Percentiles rank a stretch among this genome's conserved stretches.
These are phyloP conservation scores for Nannochloris sp. DNA, from an alignment of 139 green algal species.

Conservation along the genomic window DNA sequence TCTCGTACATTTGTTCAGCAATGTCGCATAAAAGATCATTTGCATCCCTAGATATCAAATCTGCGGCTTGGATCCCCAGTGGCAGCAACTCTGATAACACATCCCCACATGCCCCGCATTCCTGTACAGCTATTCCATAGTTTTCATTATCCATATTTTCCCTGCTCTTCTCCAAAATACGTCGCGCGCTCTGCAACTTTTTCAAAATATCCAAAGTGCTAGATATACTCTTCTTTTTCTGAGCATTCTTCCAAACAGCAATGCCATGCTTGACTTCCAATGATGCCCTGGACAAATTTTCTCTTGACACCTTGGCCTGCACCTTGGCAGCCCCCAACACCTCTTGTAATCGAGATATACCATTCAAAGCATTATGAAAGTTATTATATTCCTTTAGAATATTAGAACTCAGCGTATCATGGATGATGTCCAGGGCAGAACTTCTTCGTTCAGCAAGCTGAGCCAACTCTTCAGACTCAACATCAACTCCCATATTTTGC, in stretches of 20 bases:
- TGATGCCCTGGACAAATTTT: conserved; percentile 22
- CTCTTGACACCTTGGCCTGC: conserved; percentile 15
- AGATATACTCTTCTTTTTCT: conserved; percentile 24
- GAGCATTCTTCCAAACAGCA: conserved; percentile 20
- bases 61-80: background rate
- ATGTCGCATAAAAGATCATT: background rate
- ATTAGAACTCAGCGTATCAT: conserved; percentile 31
- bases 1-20: conserved; percentile 2
- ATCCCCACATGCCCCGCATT: background rate
- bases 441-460: conserved; percentile 31
- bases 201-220: conserved; percentile 26
- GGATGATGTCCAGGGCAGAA: conserved; percentile 35
- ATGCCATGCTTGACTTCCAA: conserved; percentile 16
- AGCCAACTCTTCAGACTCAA: conserved; percentile 27
- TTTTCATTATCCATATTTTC: conserved; percentile 13
- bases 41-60: background rate
- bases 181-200: conserved; percentile 16
- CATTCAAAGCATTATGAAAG: conserved; percentile 32
- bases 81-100: background rate
- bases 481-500: conserved; percentile 1
- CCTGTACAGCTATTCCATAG: background rate
- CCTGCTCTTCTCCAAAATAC: conserved; percentile 21
- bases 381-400: conserved; percentile 38
- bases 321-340: conserved; percentile 16
- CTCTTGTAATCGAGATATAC: conserved; percentile 11